Conservation (phyloP, 2,329 filamentous ascomycete genomes). For the Aspergillus versicolor region DNA sequence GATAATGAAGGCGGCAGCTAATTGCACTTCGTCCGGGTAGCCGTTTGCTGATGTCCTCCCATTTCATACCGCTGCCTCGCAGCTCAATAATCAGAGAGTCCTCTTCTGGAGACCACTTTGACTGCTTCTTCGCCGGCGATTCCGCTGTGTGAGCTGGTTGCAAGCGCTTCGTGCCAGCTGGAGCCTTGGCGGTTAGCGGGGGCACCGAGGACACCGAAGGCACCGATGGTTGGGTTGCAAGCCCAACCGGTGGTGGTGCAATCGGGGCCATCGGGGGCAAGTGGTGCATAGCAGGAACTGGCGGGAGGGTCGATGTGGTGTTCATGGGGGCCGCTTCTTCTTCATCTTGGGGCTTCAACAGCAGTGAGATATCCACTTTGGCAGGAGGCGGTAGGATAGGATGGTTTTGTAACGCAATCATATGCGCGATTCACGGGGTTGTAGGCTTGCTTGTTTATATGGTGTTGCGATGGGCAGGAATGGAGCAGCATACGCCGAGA, state of each 20-base stretch:
- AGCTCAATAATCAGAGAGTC: constrained; percentile 92
- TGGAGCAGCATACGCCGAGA: constrained; percentile 8
- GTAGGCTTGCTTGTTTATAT: constrained; percentile 7
- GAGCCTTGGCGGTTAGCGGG: constrained; percentile 32
- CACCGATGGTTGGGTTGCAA: constrained; percentile 24
- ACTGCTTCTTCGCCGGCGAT: constrained; percentile 87
- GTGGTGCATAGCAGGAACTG: constrained; percentile 26
- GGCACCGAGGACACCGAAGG: constrained; percentile 26
- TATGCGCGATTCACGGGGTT: constrained; percentile 37
- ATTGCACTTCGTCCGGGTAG: constrained; percentile 89
- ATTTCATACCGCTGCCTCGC: constrained; percentile 90
- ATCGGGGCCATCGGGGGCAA: constrained; percentile 28
- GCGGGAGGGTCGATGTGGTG: constrained; percentile 32
- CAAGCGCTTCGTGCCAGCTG: constrained; percentile 41
- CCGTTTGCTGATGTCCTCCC: constrained; percentile 95
- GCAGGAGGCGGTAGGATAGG: constrained; percentile 46
- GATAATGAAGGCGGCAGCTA: constrained; percentile 90
- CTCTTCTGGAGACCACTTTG: constrained; percentile 93
- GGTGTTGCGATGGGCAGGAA: not conserved
- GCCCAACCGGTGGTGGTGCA: constrained; percentile 19
- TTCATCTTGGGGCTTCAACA: constrained; percentile 66
- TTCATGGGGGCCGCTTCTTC: constrained; percentile 33
- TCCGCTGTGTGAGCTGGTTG: constrained; percentile 49
- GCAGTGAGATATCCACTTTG: constrained; percentile 93
- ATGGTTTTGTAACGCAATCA: constrained; percentile 44